Conservation (phyloP, 2,329 filamentous ascomycete genomes). For the Trichophaea hybrida region DNA sequence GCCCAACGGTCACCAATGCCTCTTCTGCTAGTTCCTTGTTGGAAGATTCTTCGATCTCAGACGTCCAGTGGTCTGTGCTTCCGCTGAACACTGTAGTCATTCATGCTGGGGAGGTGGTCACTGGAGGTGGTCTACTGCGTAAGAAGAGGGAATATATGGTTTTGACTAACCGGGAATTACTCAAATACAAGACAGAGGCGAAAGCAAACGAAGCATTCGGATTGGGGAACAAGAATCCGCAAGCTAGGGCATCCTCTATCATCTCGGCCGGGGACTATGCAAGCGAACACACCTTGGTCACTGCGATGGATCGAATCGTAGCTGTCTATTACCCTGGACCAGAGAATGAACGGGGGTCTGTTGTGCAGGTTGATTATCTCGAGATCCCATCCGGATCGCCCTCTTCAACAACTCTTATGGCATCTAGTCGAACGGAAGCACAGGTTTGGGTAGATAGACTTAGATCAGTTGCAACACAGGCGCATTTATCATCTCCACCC, state of each 20-base stretch:
- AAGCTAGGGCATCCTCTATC: constrained; percentile 25
- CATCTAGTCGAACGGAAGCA: constrained; percentile 41
- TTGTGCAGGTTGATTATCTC: constrained; percentile 52
- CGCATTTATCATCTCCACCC: constrained; percentile 34
- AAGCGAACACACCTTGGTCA: constrained; percentile 23
- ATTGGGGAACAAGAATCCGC: constrained; percentile 17
- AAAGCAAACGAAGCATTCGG: constrained; percentile 50
- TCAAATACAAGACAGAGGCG: constrained; percentile 52
- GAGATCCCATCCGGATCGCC: constrained; percentile 39
- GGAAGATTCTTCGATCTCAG: constrained; percentile 14
- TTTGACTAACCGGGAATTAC: constrained; percentile 51
- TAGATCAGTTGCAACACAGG: constrained; percentile 44
- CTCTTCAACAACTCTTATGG: constrained; percentile 24
- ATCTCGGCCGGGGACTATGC: constrained; percentile 22
- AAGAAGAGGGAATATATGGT: constrained; percentile 61
- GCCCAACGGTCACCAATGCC: constrained; percentile 9
- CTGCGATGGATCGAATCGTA: constrained; percentile 46
- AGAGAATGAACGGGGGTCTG: constrained; percentile 53
- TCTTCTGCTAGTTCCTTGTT: constrained; percentile 22
- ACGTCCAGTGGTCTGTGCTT: constrained; percentile 5
- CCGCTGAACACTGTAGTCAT: constrained; percentile 32
- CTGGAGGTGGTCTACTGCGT: constrained; percentile 52
- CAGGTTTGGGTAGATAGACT: constrained; percentile 51
- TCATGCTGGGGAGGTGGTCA: constrained; percentile 56
- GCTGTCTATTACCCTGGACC: constrained; percentile 44